Evolutionary conservation across 2,329 filamentous ascomycete species (phyloP).

Genomic region (Metarhizium album): DNA sequence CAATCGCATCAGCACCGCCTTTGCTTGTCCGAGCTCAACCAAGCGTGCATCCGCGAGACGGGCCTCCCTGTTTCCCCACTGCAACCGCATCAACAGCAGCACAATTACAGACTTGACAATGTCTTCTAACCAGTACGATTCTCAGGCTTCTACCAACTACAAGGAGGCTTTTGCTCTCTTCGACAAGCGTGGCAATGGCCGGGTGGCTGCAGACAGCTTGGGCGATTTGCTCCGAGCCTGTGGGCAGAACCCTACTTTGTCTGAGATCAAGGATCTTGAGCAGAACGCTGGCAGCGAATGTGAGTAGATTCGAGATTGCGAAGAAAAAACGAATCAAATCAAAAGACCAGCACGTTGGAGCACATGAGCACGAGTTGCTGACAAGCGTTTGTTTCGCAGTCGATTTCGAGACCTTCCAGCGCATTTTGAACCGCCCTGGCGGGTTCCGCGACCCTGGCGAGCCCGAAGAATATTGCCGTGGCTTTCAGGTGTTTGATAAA

Average conservation of each 20-base stretch:
- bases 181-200: constrained; percentile 96
- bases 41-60: background rate
- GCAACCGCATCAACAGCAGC: constrained; percentile 4
- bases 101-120: constrained; percentile 19
- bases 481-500: constrained; percentile 99
- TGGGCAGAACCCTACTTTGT: constrained; percentile 92
- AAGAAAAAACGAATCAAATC: background rate
- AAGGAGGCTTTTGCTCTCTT: constrained; percentile 99
- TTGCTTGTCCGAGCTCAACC: background rate
- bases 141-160: constrained; percentile 86
- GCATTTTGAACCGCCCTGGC: constrained; percentile 91
- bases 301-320: constrained; percentile 40
- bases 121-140: constrained; percentile 42
- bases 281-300: constrained; percentile 83
- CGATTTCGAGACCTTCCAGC: constrained; percentile 95
- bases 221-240: constrained; percentile 93
- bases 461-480: constrained; percentile 95
- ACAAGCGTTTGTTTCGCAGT: constrained; percentile 42
- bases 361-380: background rate
- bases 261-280: constrained; percentile 88
- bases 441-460: constrained; percentile 98
- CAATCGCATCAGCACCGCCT: background rate
- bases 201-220: constrained; percentile 74
- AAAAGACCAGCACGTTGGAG: background rate
- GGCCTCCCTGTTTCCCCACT: background rate